Conservation (phyloP, 495 filamentous ascomycete species). For the Xylaria palmicola region DNA sequence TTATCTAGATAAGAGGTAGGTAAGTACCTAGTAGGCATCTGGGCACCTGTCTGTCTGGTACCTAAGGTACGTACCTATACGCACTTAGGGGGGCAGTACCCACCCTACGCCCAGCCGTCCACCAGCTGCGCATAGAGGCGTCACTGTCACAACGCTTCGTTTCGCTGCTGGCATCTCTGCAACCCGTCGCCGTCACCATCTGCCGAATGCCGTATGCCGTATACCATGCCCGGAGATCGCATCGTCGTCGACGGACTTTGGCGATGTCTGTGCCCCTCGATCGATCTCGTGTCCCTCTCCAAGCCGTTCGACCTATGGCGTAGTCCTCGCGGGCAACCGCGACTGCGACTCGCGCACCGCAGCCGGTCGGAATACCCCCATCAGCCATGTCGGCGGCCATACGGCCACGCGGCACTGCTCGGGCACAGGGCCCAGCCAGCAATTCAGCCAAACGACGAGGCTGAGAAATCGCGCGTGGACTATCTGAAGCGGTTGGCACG, state of each 20-base stretch:
- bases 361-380: not conserved
- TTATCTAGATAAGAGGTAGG: too few species aligned
- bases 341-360: constrained; percentile 6
- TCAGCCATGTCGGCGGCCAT: constrained; percentile 18
- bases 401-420: not conserved
- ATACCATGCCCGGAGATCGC: constrained; percentile 50
- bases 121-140: too few species aligned
- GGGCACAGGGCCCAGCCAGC: not conserved
- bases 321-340: constrained; percentile 17
- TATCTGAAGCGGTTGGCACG: constrained; percentile 27
- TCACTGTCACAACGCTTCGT: too few species aligned
- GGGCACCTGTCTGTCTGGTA: too few species aligned
- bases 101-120: too few species aligned
- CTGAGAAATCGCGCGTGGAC: constrained; percentile 17
- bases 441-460: not conserved
- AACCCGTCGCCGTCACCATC: too few species aligned
- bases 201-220: too few species aligned
- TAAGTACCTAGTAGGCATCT: too few species aligned
- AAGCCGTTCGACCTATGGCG: constrained; percentile 18
- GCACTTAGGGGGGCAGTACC: too few species aligned
- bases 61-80: too few species aligned
- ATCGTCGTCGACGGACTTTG: constrained; percentile 62
- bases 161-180: too few species aligned
- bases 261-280: constrained; percentile 65
- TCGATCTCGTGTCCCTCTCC: constrained; percentile 37